A percentile compares a stretch with the other conserved stretches of the same genome.
phyloP scores from a whole-genome alignment of 352 stramenopile species.

The Globisporangium polare region DNA sequence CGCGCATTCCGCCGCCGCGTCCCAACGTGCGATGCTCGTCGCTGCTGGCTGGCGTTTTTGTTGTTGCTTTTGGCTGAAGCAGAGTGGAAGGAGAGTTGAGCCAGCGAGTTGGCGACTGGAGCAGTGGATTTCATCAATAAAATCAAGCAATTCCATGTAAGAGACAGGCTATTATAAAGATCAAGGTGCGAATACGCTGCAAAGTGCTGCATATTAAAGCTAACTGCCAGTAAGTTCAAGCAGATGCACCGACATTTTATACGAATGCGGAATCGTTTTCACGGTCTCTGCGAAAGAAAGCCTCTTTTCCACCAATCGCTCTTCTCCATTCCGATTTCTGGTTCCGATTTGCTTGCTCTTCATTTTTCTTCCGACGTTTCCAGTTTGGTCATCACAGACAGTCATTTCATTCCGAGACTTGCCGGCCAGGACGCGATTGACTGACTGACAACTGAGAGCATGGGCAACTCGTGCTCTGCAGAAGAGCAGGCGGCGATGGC shows the following conservation, averaged over 20 bases:
- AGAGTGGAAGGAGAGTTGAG: background rate
- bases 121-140: background rate
- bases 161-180: no score
- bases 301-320: background rate
- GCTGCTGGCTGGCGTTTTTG: background rate
- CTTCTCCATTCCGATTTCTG: background rate
- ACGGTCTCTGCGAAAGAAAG: background rate
- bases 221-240: background rate
- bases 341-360: background rate
- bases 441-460: background rate
- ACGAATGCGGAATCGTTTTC: background rate
- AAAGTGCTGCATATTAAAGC: no score
- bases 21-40: background rate
- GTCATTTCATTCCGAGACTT: constrained; percentile 2
- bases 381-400: background rate
- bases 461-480: constrained; percentile 9
- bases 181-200: no score
- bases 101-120: background rate
- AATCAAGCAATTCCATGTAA: background rate
- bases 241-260: background rate
- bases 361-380: constrained; percentile 4
- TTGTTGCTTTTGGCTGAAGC: background rate
- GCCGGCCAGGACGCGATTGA: background rate
- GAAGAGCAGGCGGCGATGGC: constrained; percentile 4
- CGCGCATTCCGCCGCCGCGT: background rate